Percentiles rank a stretch among this genome's conserved stretches.
Evolutionary conservation across 257 asterid genomes (phyloP).

Genomic region (Echium plantagineum): DNA sequence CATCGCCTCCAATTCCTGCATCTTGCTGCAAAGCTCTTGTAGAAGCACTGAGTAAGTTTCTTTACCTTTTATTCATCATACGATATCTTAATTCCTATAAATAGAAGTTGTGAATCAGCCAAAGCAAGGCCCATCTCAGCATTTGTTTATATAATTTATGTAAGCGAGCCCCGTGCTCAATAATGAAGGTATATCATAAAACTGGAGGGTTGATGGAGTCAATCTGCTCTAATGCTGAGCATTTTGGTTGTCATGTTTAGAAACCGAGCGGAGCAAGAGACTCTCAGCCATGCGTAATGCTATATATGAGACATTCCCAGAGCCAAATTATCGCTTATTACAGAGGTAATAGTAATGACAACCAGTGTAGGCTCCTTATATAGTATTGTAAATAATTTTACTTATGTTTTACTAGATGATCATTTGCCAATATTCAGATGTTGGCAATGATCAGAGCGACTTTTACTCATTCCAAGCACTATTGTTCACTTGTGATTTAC

Average conservation of each 20-base stretch:
- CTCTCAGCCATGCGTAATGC: conserved; percentile 78
- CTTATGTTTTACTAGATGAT: too few species aligned
- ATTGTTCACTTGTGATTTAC: too few species aligned
- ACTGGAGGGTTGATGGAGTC: not conserved
- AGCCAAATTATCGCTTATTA: conserved; percentile 88
- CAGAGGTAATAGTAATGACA: conserved; percentile 45
- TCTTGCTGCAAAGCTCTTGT: conserved; percentile 99
- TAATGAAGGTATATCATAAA: too few species aligned
- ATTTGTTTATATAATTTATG: too few species aligned
- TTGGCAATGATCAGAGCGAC: too few species aligned
- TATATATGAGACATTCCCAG: conserved; percentile 96
- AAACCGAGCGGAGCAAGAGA: conserved; percentile 75
- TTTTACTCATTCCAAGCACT: too few species aligned
- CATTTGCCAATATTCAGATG: too few species aligned
- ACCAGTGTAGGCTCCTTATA: too few species aligned
- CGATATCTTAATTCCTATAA: not conserved
- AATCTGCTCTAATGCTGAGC: not conserved
- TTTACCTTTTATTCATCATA: not conserved
- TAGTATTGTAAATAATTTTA: too few species aligned
- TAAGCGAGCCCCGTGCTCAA: too few species aligned
- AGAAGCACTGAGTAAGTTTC: conserved; percentile 74
- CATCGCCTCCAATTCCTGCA: conserved; percentile 99
- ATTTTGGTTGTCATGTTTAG: conserved; percentile 32
- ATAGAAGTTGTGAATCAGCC: not conserved
- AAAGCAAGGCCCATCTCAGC: too few species aligned